Percentiles rank a stretch among this genome's conserved stretches.
phyloP scores from a whole-genome alignment of 148 eudicot species.

The Heliamphora exappendiculata region DNA sequence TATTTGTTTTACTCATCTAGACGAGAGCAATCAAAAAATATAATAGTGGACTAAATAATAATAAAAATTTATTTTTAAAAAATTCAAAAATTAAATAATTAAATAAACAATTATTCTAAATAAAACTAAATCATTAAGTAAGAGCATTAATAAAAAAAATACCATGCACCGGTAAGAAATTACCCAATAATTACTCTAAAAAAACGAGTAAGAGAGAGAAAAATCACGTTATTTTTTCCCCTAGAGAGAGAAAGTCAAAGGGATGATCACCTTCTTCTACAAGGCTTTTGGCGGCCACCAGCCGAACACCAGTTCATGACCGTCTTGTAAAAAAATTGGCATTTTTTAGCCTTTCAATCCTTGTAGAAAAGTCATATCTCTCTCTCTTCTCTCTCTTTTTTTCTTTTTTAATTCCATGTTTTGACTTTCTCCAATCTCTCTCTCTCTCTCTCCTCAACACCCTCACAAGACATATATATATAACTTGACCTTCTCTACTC shows the following conservation, averaged over 20 bases:
- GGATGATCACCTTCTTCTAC: slow-evolving; percentile 4
- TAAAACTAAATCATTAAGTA: too few relatives aligned
- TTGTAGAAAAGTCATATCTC: slow-evolving; percentile 17
- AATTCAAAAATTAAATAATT: too few relatives aligned
- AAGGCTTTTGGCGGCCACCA: slow-evolving; percentile 4
- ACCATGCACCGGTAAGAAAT: too few relatives aligned
- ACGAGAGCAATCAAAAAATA: too few relatives aligned
- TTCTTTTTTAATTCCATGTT: slow-evolving; percentile 15
- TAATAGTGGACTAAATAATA: too few relatives aligned
- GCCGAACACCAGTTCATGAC: neutral
- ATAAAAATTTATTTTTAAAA: too few relatives aligned
- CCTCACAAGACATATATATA: neutral
- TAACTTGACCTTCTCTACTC: neutral
- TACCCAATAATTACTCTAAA: neutral
- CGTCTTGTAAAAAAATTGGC: neutral
- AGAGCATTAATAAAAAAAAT: too few relatives aligned
- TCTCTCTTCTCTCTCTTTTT: neutral
- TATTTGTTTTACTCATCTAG: too few relatives aligned
- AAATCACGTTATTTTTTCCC: neutral
- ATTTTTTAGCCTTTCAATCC: slow-evolving; percentile 18
- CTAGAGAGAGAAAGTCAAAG: slow-evolving; percentile 18
- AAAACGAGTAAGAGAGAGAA: slow-evolving; percentile 22
- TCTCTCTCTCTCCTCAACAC: neutral
- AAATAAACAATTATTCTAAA: too few relatives aligned
- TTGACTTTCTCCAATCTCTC: too few relatives aligned